Conservation (phyloP, 768 basidiomycete species). For the Cyathus striatus region DNA sequence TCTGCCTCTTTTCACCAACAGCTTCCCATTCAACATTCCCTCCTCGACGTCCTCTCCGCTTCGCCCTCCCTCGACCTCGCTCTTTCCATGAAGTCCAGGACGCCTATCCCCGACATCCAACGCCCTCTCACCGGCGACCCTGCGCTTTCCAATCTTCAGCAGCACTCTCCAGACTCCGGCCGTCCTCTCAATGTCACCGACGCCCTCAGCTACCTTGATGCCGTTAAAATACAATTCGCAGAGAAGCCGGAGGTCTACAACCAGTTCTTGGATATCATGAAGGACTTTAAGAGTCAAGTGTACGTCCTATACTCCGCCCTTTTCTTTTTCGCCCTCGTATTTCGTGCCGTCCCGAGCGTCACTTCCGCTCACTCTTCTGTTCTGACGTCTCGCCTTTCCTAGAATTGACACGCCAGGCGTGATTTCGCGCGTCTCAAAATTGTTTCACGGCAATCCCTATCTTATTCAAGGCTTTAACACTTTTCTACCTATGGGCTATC, state of each 20-base stretch:
- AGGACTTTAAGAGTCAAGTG: slow-evolving; percentile 97
- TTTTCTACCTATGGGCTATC: slow-evolving; percentile 90
- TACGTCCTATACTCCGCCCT: slow-evolving; percentile 39
- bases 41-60: too few species aligned
- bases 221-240: slow-evolving; percentile 88
- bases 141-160: slow-evolving; percentile 13
- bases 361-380: too few species aligned
- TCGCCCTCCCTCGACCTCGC: too few species aligned
- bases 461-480: slow-evolving; percentile 99
- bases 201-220: slow-evolving; percentile 89
- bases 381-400: slow-evolving; percentile 13
- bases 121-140: slow-evolving; percentile 29
- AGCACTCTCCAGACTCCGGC: slow-evolving; percentile 31
- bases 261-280: slow-evolving; percentile 94
- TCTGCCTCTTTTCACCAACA: too few species aligned
- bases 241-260: slow-evolving; percentile 94
- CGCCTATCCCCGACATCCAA: slow-evolving; percentile 31
- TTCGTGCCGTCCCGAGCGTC: too few species aligned
- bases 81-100: slow-evolving; percentile 20
- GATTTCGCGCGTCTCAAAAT: slow-evolving; percentile 88
- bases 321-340: slow-evolving; percentile 7
- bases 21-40: too few species aligned
- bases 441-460: slow-evolving; percentile 85
- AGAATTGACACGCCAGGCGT: slow-evolving; percentile 98
- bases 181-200: slow-evolving; percentile 89